Percentiles rank a stretch among this genome's conserved stretches.
These are phyloP conservation scores for Erysiphe pulchra DNA, from an alignment of 2,329 filamentous ascomycete genomes.

Conservation along the genomic window DNA sequence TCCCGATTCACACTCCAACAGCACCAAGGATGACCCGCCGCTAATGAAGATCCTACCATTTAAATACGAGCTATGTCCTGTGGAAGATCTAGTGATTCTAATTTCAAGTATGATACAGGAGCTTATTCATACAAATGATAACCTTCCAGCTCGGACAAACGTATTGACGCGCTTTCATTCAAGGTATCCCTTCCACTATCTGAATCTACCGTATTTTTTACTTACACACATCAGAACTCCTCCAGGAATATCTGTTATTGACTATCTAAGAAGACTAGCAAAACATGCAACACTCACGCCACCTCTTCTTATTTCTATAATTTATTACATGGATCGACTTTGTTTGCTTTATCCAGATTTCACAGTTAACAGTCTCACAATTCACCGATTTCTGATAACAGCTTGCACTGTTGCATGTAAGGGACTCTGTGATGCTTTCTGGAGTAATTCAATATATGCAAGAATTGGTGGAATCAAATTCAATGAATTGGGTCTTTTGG, in stretches of 20 bases:
- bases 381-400: conserved; percentile 91
- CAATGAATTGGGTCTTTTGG: conserved; percentile 67
- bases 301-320: conserved; percentile 90
- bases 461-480: conserved; percentile 80
- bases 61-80: conserved; percentile 56
- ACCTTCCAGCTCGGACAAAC: conserved; percentile 58
- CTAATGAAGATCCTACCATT: conserved; percentile 36
- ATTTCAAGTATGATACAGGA: conserved; percentile 93
- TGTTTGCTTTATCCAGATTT: conserved; percentile 85
- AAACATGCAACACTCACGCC: conserved; percentile 84
- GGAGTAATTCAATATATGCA: conserved; percentile 94
- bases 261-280: conserved; percentile 80
- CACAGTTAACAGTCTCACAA: conserved; percentile 85
- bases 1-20: conserved; percentile 18
- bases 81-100: conserved; percentile 68
- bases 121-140: conserved; percentile 79
- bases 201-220: not conserved
- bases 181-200: conserved; percentile 24
- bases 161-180: conserved; percentile 89
- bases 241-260: conserved; percentile 77
- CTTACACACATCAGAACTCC: conserved; percentile 20
- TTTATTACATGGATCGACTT: conserved; percentile 91
- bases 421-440: conserved; percentile 86
- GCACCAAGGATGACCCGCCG: conserved; percentile 22
- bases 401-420: conserved; percentile 90